phyloP scores from a whole-genome alignment of 2,329 filamentous ascomycete genomes.

The Curvularia lunata region DNA sequence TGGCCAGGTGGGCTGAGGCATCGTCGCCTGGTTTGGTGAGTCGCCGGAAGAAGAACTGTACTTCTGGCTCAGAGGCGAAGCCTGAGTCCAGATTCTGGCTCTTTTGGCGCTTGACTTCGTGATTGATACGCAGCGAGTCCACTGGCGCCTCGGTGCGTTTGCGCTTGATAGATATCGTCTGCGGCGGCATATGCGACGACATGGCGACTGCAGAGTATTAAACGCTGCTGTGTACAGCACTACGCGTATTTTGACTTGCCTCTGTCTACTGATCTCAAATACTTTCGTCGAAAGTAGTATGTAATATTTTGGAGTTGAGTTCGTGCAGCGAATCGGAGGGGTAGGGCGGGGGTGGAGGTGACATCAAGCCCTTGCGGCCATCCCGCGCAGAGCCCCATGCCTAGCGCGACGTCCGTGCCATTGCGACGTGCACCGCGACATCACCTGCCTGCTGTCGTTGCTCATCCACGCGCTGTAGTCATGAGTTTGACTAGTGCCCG shows the following conservation, averaged over 20 bases:
- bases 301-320: conserved; percentile 3
- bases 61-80: conserved; percentile 1
- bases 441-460: conserved; percentile 16
- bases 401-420: conserved; percentile 4
- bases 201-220: neutral
- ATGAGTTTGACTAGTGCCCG: conserved; percentile 18
- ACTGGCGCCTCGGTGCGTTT: conserved; percentile 63
- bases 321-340: conserved; percentile 20
- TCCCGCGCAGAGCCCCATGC: conserved; percentile 15
- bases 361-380: conserved; percentile 17
- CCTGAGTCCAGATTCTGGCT: conserved; percentile 12
- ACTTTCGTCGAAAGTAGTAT: too few relatives aligned
- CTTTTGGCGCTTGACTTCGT: conserved; percentile 31
- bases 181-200: conserved; percentile 21
- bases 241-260: too few relatives aligned
- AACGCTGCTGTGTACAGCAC: too few relatives aligned
- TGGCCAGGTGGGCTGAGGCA: conserved; percentile 4
- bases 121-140: conserved; percentile 54
- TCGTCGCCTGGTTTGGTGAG: conserved; percentile 35
- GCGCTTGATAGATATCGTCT: conserved; percentile 57
- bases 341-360: conserved; percentile 19
- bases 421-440: conserved; percentile 21
- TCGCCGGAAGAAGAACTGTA: conserved; percentile 14
- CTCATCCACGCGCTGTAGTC: conserved; percentile 27
- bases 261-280: too few relatives aligned